Conservation (phyloP, 352 stramenopile species). For the Aphanomyces astaci region DNA sequence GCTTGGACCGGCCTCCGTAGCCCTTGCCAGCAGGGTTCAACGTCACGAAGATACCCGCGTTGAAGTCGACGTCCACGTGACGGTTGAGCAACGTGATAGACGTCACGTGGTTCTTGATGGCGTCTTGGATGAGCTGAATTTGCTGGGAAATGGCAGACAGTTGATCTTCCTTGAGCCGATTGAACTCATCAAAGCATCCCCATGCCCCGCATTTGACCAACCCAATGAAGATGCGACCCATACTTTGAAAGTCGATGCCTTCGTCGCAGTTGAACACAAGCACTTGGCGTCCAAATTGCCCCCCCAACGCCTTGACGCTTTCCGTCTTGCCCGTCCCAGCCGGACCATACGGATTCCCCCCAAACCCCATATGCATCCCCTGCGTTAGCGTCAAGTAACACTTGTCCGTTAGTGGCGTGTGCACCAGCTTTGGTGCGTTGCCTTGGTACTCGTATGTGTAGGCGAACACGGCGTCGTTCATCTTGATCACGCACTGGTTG, state of each 20-base stretch:
- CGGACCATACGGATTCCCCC: constrained; percentile 90
- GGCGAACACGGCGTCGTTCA: constrained; percentile 78
- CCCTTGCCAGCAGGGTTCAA: constrained; percentile 91
- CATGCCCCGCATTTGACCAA: constrained; percentile 92
- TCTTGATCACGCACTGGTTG: constrained; percentile 45
- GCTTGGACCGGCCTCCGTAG: constrained; percentile 87
- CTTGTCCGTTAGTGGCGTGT: constrained; percentile 92
- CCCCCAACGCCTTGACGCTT: constrained; percentile 89
- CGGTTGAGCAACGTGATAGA: constrained; percentile 78
- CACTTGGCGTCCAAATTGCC: constrained; percentile 86
- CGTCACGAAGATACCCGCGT: constrained; percentile 94
- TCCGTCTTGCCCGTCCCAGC: constrained; percentile 94
- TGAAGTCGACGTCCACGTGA: constrained; percentile 86
- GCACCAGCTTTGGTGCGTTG: constrained; percentile 88
- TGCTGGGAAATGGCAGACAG: constrained; percentile 92
- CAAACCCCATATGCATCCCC: constrained; percentile 89
- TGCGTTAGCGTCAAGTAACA: constrained; percentile 93
- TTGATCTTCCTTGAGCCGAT: constrained; percentile 91
- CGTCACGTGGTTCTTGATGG: constrained; percentile 77
- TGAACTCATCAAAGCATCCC: constrained; percentile 97
- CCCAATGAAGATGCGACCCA: constrained; percentile 93
- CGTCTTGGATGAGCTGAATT: constrained; percentile 92
- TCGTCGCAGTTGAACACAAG: constrained; percentile 93
- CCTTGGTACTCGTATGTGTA: constrained; percentile 96
- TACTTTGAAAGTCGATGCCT: constrained; percentile 91